Conservation (phyloP, 2,329 filamentous ascomycete species). For the Aspergillus tubingensis region DNA sequence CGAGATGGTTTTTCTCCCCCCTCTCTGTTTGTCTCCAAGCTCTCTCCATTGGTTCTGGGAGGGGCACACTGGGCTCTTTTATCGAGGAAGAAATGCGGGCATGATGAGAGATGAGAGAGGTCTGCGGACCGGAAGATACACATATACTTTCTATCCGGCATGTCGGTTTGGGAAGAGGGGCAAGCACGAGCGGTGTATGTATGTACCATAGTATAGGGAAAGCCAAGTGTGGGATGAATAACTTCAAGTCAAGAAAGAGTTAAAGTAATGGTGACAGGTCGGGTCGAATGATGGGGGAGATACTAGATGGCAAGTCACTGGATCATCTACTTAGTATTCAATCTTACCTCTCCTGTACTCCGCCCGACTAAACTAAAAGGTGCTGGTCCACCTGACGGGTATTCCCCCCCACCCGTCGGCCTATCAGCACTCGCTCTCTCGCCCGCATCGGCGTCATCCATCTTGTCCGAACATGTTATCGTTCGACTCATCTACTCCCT, state of each 20-base stretch:
- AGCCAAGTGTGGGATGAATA: neutral
- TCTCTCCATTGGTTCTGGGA: conserved; percentile 10
- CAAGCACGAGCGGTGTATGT: conserved; percentile 8
- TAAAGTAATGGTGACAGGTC: neutral
- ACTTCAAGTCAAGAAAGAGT: neutral
- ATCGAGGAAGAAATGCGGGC: conserved; percentile 7
- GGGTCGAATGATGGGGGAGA: neutral
- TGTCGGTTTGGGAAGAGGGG: neutral
- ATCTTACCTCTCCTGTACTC: too few relatives aligned
- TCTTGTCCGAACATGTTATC: conserved; percentile 1
- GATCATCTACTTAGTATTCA: too few relatives aligned
- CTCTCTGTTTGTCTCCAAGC: neutral
- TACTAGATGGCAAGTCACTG: neutral
- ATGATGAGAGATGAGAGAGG: conserved; percentile 2
- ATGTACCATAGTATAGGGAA: conserved; percentile 18
- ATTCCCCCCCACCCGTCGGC: conserved; percentile 20
- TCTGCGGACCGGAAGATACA: neutral
- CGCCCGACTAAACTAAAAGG: neutral
- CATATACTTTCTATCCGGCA: neutral
- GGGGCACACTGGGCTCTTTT: conserved; percentile 18
- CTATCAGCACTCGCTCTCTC: conserved; percentile 17
- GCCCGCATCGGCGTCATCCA: conserved; percentile 18
- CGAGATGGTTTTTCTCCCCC: conserved; percentile 1
- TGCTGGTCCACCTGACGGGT: conserved; percentile 21
- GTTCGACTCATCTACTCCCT: neutral